Percentiles rank a stretch among this genome's conserved stretches.
Evolutionary conservation across 305 asterid genomes (phyloP).

Genomic region (Fraxinus baroniana): DNA sequence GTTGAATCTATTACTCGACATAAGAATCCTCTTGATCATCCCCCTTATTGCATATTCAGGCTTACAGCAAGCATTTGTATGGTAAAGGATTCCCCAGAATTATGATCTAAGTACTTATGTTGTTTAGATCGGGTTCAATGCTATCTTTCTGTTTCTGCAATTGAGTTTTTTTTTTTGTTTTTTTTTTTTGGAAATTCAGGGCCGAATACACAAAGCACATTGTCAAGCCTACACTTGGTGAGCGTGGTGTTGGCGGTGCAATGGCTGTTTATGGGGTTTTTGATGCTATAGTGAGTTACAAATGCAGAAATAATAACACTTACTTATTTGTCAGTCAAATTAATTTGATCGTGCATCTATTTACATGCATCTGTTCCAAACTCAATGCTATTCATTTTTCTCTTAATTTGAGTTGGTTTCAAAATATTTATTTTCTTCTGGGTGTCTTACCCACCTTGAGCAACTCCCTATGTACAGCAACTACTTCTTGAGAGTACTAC

Average conservation of each 20-base stretch:
- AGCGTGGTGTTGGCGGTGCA: conserved; percentile 90
- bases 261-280: conserved; percentile 91
- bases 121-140: background rate
- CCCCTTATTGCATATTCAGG: conserved; percentile 91
- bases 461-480: background rate
- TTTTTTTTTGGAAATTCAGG: conserved; percentile 36
- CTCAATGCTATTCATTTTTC: background rate
- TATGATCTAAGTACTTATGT: conserved; percentile 10
- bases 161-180: background rate
- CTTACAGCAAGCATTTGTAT: conserved; percentile 88
- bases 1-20: conserved; percentile 55
- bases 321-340: conserved; percentile 1
- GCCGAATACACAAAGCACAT: conserved; percentile 84
- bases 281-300: conserved; percentile 78
- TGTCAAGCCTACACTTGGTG: conserved; percentile 77
- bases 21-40: conserved; percentile 69
- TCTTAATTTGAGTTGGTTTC: background rate
- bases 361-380: background rate
- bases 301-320: background rate
- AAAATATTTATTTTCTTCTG: background rate
- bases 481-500: background rate
- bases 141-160: conserved; percentile 3
- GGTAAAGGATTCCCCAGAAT: conserved; percentile 44
- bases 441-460: background rate
- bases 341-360: background rate